phyloP scores from a whole-genome alignment of 2,329 filamentous ascomycete species.

The Colletotrichum theobromicola region DNA sequence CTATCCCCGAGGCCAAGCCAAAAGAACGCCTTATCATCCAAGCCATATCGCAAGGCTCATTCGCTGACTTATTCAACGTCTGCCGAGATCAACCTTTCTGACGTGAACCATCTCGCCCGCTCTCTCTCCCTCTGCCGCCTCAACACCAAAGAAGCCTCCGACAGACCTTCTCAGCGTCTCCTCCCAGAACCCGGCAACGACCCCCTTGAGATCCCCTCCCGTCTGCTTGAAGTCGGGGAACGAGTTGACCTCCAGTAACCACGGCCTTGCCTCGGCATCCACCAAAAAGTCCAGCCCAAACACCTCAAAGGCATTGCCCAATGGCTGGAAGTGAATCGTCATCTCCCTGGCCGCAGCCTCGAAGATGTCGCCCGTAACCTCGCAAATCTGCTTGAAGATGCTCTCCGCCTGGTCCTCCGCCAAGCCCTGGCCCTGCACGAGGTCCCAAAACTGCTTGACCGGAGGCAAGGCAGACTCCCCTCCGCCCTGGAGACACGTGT shows the following conservation, averaged over 20 bases:
- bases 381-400: constrained; percentile 78
- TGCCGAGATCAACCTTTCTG: constrained; percentile 58
- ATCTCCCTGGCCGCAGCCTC: constrained; percentile 85
- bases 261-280: constrained; percentile 66
- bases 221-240: constrained; percentile 97
- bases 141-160: constrained; percentile 65
- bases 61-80: constrained; percentile 35
- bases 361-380: constrained; percentile 77
- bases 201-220: constrained; percentile 71
- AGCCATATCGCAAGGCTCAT: not conserved
- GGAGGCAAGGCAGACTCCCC: constrained; percentile 50
- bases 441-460: constrained; percentile 79
- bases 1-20: not conserved
- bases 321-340: constrained; percentile 88
- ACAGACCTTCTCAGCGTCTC: constrained; percentile 74
- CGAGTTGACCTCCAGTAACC: constrained; percentile 90
- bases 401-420: constrained; percentile 53
- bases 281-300: constrained; percentile 93
- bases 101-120: constrained; percentile 55
- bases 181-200: constrained; percentile 80
- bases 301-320: constrained; percentile 88
- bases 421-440: constrained; percentile 41
- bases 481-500: constrained; percentile 85
- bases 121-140: constrained; percentile 24
- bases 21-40: not conserved